These are phyloP conservation scores for Chlamydomonas sphaeroides DNA, from an alignment of 139 green algal genomes.

Conservation along the genomic window DNA sequence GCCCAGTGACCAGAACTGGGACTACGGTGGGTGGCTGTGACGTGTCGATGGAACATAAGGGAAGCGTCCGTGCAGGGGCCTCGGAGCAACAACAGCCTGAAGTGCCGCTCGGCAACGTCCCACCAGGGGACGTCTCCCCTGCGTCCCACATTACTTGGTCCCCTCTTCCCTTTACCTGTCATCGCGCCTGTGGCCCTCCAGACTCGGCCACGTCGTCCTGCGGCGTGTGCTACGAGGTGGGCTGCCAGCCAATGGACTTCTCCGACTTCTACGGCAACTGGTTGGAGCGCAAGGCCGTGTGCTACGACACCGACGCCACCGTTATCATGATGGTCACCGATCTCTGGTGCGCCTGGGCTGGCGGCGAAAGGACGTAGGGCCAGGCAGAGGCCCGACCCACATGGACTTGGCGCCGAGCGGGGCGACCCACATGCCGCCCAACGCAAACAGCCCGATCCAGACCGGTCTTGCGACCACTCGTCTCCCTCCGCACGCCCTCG, in stretches of 20 bases:
- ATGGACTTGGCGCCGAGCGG: too few species aligned
- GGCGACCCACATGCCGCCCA: too few species aligned
- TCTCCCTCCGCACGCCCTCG: not conserved
- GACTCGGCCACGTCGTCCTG: too few species aligned
- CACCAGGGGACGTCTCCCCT: not conserved
- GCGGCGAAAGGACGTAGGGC: not conserved
- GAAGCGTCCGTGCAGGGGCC: not conserved
- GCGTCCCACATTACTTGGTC: not conserved
- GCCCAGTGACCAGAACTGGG: constrained; percentile 37
- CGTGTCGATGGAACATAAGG: not conserved
- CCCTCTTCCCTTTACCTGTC: not conserved
- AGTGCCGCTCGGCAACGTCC: too few species aligned
- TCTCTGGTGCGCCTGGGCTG: not conserved
- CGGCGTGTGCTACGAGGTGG: constrained; percentile 42
- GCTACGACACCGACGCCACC: not conserved
- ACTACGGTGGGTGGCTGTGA: constrained; percentile 10
- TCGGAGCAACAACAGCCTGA: not conserved
- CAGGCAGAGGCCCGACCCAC: not conserved
- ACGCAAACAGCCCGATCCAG: too few species aligned
- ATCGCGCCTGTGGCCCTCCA: too few species aligned
- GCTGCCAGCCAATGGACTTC: constrained; percentile 23
- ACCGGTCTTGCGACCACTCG: too few species aligned
- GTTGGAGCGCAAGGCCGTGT: not conserved
- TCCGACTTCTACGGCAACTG: constrained; percentile 26
- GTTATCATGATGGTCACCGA: constrained; percentile 28